These are phyloP conservation scores for Lecanicillium sp. DNA, from an alignment of 2,329 filamentous ascomycete species.

Conservation along the genomic window DNA sequence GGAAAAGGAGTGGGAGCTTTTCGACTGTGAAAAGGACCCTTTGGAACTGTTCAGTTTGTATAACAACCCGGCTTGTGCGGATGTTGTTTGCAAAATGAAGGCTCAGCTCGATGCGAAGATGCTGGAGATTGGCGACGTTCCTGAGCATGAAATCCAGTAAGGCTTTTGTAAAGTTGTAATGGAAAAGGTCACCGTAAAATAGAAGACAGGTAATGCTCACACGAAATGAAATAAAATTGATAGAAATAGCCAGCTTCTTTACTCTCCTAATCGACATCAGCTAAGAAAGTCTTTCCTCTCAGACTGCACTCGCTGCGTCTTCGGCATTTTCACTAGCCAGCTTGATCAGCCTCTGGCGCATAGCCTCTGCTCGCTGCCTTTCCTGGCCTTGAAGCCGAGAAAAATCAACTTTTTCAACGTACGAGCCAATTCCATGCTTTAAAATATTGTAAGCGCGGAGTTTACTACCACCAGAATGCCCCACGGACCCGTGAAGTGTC, in stretches of 20 bases:
- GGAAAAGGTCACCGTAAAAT: no score
- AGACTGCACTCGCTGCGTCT: no score
- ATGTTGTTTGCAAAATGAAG: slow-evolving; percentile 31
- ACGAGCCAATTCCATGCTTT: slow-evolving; percentile 63
- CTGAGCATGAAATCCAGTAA: slow-evolving; percentile 17
- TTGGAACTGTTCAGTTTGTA: slow-evolving; percentile 42
- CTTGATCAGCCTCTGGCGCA: slow-evolving; percentile 53
- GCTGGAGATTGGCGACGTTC: slow-evolving; percentile 41
- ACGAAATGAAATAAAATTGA: no score
- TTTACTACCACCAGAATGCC: slow-evolving; percentile 44
- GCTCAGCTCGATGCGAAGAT: slow-evolving; percentile 38
- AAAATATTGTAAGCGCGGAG: slow-evolving; percentile 61
- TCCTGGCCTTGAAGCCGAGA: slow-evolving; percentile 31
- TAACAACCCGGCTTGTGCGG: slow-evolving; percentile 24
- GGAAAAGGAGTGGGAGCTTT: slow-evolving; percentile 45
- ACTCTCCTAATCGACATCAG: no score
- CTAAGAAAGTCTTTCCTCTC: no score
- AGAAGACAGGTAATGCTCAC: no score
- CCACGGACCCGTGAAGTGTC: slow-evolving; percentile 66
- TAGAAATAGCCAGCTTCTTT: no score
- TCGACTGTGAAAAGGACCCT: slow-evolving; percentile 41
- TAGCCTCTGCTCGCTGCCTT: slow-evolving; percentile 46
- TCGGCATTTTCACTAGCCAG: slow-evolving; percentile 52
- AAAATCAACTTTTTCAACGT: slow-evolving; percentile 54
- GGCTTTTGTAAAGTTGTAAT: no score